Evolutionary conservation across 2,329 filamentous ascomycete genomes (phyloP).

Genomic region (Exophiala sp.): DNA sequence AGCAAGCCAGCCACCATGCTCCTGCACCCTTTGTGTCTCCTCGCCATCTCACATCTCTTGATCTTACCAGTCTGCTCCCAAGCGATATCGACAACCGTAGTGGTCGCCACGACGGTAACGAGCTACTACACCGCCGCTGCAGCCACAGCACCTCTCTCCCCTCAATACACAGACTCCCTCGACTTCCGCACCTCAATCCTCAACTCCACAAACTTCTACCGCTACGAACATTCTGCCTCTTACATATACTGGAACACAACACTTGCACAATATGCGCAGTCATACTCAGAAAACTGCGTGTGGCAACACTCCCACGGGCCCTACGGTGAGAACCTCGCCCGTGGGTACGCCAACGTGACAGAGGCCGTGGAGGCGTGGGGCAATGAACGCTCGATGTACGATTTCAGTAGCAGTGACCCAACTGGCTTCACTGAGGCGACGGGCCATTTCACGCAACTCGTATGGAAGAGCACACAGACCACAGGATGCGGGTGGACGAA

Average conservation of each 20-base stretch:
- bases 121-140: slow-evolving; percentile 23
- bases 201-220: slow-evolving; percentile 64
- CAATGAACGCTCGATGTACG: slow-evolving; percentile 55
- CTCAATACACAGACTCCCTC: slow-evolving; percentile 42
- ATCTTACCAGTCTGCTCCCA: slow-evolving; percentile 20
- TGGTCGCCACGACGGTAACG: slow-evolving; percentile 29
- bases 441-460: slow-evolving; percentile 70
- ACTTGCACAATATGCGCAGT: slow-evolving; percentile 53
- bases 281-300: slow-evolving; percentile 47
- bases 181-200: slow-evolving; percentile 55
- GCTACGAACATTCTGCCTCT: slow-evolving; percentile 59
- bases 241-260: slow-evolving; percentile 63
- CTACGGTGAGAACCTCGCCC: slow-evolving; percentile 68
- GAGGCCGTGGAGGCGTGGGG: slow-evolving; percentile 65
- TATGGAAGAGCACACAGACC: slow-evolving; percentile 62
- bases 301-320: slow-evolving; percentile 49
- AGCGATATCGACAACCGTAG: slow-evolving; percentile 21
- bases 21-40: slow-evolving; percentile 2
- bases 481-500: slow-evolving; percentile 54
- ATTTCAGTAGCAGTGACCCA: slow-evolving; percentile 45
- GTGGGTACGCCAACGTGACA: slow-evolving; percentile 60
- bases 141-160: slow-evolving; percentile 30
- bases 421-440: slow-evolving; percentile 57
- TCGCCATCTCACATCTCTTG: not conserved
- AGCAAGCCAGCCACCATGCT: not conserved